Base-by-base conservation (phyloP, 2,329 filamentous ascomycete genomes). In the Cercospora brassicicola region DNA sequence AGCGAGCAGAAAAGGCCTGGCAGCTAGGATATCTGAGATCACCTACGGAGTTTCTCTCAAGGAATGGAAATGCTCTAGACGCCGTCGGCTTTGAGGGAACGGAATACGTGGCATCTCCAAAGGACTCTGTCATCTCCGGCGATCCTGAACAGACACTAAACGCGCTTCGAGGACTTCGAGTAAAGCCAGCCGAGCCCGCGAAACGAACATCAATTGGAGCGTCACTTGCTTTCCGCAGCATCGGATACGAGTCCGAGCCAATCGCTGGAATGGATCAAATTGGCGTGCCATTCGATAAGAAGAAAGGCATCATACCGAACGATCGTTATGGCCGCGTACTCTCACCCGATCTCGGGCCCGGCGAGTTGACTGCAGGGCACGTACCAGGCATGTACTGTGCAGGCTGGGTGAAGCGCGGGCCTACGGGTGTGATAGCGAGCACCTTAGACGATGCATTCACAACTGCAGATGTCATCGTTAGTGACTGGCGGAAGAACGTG, bases 381-480 rank as follows among this genome's bases (percentile, higher is more conserved):
- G 75, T 91, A 0, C 88, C 90, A 0, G 93, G 94, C 0, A 80
- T 97, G 30, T 99, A 99, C 81, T 96, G 93, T 72, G 91, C 94
- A 15, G 95, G 95, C 0, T 99, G 95, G 95, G 93, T 97, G 9
- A 98, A 98, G 82, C 88, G 91, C 39, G 95, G 95, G 0, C 94
- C 95, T 0, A 97, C 93, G 0, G 95, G 95, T 2, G 94, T 98
- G 3, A 99, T 99, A 78, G 94, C 94, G 1, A 93, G 90, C 31
- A 99, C 95, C 0, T 96, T 99, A 93, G 88, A 91, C 68, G 95
- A 99, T 78, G 94, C 95, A 0, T 99, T 98, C 75, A 86, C 87
- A 8, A 97, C 93, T 0, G 95, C 89, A 0, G 94, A 97, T 77
- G 88, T 90, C 2, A 91, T 99, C 70, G 87, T 87, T 0, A 82